Percentiles rank a stretch among this genome's conserved stretches.
These are phyloP conservation scores for Suhomyces tanzawaensis DNA, from an alignment of 805 yeast species.

Conservation along the genomic window DNA sequence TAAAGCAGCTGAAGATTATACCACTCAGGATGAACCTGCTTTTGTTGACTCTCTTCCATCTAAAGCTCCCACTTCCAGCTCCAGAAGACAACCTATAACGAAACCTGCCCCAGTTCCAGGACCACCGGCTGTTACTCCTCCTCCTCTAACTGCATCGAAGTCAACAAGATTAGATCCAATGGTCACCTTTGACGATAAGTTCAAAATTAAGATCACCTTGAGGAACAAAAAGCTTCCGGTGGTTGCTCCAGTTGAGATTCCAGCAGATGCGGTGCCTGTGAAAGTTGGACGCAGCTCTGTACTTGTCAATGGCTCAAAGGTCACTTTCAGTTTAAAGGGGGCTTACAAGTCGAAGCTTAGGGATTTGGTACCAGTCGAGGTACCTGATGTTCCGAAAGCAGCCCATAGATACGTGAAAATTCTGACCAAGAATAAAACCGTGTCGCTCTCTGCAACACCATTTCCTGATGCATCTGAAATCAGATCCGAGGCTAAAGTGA, in stretches of 20 bases:
- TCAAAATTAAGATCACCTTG: slow-evolving; percentile 10
- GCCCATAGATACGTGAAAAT: slow-evolving; percentile 42
- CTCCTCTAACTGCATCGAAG: background rate
- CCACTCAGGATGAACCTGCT: background rate
- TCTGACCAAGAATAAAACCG: slow-evolving; percentile 28
- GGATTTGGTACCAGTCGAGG: slow-evolving; percentile 1
- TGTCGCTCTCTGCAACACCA: slow-evolving; percentile 44
- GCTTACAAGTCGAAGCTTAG: slow-evolving; percentile 5
- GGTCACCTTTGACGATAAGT: background rate
- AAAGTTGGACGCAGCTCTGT: slow-evolving; percentile 7
- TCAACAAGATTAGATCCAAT: background rate
- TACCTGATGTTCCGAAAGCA: background rate
- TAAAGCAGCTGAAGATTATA: background rate
- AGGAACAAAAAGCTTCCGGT: slow-evolving; percentile 9
- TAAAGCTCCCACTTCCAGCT: background rate
- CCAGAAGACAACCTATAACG: background rate
- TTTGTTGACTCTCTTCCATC: background rate
- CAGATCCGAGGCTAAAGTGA: background rate
- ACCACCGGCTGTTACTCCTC: background rate
- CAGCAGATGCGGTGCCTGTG: background rate
- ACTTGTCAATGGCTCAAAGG: slow-evolving; percentile 1
- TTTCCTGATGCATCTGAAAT: slow-evolving; percentile 18
- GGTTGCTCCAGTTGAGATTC: slow-evolving; percentile 4
- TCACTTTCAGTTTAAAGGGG: slow-evolving; percentile 8
- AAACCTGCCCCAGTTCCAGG: background rate